Conservation (phyloP, 352 stramenopile species). For the Phytophthora sp. region DNA sequence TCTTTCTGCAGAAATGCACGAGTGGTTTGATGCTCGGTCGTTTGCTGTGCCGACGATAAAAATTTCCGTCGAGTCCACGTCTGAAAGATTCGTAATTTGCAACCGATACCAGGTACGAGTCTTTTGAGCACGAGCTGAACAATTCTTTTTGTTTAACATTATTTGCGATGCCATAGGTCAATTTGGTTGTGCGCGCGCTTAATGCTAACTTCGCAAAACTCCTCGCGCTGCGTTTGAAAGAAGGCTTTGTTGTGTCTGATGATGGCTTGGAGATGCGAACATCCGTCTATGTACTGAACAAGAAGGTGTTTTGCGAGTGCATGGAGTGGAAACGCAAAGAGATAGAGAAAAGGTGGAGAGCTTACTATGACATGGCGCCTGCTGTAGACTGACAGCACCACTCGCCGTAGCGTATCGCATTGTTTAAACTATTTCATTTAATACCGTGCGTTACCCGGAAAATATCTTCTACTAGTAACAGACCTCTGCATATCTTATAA, state of each 20-base stretch:
- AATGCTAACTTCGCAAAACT: constrained; percentile 6
- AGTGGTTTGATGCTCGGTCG: constrained; percentile 16
- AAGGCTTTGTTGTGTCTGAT: constrained; percentile 13
- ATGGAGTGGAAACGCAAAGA: constrained; percentile 23
- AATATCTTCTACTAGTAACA: neutral
- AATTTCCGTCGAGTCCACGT: constrained; percentile 20
- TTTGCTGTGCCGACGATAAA: constrained; percentile 20
- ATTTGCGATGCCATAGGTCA: constrained; percentile 9
- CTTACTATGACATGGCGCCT: constrained; percentile 10
- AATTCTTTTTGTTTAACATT: constrained; percentile 12
- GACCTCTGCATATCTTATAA: neutral
- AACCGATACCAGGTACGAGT: constrained; percentile 24
- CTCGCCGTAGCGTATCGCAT: too few relatives aligned
- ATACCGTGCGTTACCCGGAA: too few relatives aligned
- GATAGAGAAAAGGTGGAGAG: constrained; percentile 11
- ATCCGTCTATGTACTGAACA: constrained; percentile 19
- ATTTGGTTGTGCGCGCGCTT: constrained; percentile 6
- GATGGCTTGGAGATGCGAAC: constrained; percentile 22
- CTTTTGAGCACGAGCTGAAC: neutral
- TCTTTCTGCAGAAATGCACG: constrained; percentile 23
- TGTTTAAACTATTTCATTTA: too few relatives aligned
- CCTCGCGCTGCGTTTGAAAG: constrained; percentile 11
- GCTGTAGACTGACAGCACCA: constrained; percentile 7
- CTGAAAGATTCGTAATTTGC: neutral
- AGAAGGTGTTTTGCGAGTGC: constrained; percentile 21